Conservation (phyloP, 192 early-diverging fungal species). For the Chytriomyces confervae region DNA sequence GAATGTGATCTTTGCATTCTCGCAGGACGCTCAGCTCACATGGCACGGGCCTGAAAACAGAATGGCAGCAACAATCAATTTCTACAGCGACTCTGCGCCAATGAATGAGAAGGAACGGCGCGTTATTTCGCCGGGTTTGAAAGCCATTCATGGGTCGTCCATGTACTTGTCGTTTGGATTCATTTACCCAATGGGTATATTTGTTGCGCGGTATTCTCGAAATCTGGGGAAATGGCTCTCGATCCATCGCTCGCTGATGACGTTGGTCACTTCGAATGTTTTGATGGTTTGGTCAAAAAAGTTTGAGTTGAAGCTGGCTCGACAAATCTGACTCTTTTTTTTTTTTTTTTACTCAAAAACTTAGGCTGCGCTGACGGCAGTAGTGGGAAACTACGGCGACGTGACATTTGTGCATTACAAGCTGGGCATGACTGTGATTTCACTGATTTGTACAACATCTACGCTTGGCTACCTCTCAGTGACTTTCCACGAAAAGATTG, state of each 20-base stretch:
- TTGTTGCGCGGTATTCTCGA: constrained; percentile 40
- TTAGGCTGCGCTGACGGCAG: constrained; percentile 34
- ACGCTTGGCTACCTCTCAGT: background rate
- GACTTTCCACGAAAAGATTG: constrained; percentile 15
- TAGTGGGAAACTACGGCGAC: constrained; percentile 40
- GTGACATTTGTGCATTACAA: constrained; percentile 13
- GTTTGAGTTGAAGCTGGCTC: background rate
- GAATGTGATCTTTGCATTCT: constrained; percentile 44
- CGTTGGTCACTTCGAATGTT: constrained; percentile 38
- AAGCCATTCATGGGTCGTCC: constrained; percentile 37
- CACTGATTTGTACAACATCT: constrained; percentile 17
- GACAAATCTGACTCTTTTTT: constrained; percentile 20
- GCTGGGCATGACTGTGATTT: constrained; percentile 32
- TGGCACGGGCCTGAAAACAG: constrained; percentile 41
- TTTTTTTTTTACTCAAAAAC: constrained; percentile 19
- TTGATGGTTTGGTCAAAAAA: constrained; percentile 18
- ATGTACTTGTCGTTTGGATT: constrained; percentile 44
- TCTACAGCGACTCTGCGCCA: constrained; percentile 27
- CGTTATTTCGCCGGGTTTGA: constrained; percentile 32
- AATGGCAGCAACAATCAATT: constrained; percentile 29
- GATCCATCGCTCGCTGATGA: constrained; percentile 43
- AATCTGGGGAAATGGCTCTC: constrained; percentile 38
- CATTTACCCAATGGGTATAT: constrained; percentile 45
- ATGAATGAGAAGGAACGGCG: background rate
- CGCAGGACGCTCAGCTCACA: constrained; percentile 5